Evolutionary conservation across 352 stramenopile species (phyloP), one percentile per base, ranked within the genome.

Genomic region (Phytopythium ostracodes): DNA sequence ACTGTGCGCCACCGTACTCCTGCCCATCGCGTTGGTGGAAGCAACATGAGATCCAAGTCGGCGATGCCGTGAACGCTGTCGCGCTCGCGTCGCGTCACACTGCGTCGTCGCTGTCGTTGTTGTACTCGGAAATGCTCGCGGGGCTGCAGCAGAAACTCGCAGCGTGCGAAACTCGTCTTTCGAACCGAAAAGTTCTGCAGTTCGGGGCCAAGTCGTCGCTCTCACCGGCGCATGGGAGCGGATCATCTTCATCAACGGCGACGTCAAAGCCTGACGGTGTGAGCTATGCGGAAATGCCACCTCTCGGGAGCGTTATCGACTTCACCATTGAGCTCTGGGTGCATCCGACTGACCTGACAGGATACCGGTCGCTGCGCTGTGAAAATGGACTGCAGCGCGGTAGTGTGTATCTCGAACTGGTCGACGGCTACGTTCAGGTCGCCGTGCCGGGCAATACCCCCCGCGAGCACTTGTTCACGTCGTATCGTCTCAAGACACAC

Each of bases 241-340:
- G 35, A 11, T 43, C 38, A 10, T 53, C 25, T 6, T 40, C 27
- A 4, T 49, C 54, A 7, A 29, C 46, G 17, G 50, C 51, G 0
- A 22, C 66, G 20, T 54, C 73, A 9, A 92, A 89, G 51, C 33
- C 69, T 15, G 72, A 89, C 8, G 73, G 87, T 46, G 64, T 87
- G 2, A 93, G 83, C 58, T 91, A 77, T 42, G 76, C 85, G 1
- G 82, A 93, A 54, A 79, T 78, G 18, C 81, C 84, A 9, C 73
- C 75, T 0, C 63, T 94, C 10, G 86, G 86, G 10, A 72, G 87
- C 53, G 69, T 79, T 7, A 68, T 68, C 9, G 76, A 91, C 52
- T 93, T 93, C 55, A 88, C 79, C 6, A 61, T 96, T 17, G 87
- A 96, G 61, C 76, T 92, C 63, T 96, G 87, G 87, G 70, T 96